Conservation (phyloP, 2,329 filamentous ascomycete species). For the Xylaria multiplex region DNA sequence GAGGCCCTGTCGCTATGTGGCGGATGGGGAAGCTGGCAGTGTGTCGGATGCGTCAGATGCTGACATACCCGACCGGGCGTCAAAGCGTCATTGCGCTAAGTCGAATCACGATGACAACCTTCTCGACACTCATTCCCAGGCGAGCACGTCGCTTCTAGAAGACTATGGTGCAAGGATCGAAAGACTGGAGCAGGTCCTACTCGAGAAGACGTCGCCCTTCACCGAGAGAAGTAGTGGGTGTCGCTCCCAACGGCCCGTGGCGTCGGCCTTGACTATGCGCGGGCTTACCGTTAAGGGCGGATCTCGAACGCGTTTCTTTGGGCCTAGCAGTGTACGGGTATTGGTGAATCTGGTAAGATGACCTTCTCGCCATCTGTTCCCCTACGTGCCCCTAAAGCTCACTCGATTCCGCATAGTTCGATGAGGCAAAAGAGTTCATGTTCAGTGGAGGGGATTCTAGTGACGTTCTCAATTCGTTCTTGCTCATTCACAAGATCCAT, state of each 20-base stretch:
- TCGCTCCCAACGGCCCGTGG: slow-evolving; percentile 46
- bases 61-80: slow-evolving; percentile 42
- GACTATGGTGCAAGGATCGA: slow-evolving; percentile 63
- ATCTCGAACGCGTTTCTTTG: slow-evolving; percentile 61
- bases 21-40: slow-evolving; percentile 59
- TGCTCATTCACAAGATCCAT: slow-evolving; percentile 59
- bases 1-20: slow-evolving; percentile 63
- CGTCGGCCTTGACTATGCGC: slow-evolving; percentile 58
- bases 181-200: slow-evolving; percentile 62
- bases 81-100: slow-evolving; percentile 41
- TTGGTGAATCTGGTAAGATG: slow-evolving; percentile 62
- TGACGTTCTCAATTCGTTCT: slow-evolving; percentile 56
- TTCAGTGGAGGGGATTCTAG: slow-evolving; percentile 54
- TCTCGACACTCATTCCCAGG: slow-evolving; percentile 34
- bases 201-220: slow-evolving; percentile 53
- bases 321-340: slow-evolving; percentile 63
- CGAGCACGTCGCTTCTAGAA: slow-evolving; percentile 52
- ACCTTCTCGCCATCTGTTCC: slow-evolving; percentile 4
- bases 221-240: slow-evolving; percentile 40
- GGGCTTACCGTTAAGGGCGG: slow-evolving; percentile 62
- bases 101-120: slow-evolving; percentile 13
- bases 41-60: slow-evolving; percentile 61
- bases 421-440: slow-evolving; percentile 64
- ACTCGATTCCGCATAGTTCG: slow-evolving; percentile 54
- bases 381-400: not conserved